phyloP scores from a whole-genome alignment of 345 rosid species.

The Salix arbutifolia region DNA sequence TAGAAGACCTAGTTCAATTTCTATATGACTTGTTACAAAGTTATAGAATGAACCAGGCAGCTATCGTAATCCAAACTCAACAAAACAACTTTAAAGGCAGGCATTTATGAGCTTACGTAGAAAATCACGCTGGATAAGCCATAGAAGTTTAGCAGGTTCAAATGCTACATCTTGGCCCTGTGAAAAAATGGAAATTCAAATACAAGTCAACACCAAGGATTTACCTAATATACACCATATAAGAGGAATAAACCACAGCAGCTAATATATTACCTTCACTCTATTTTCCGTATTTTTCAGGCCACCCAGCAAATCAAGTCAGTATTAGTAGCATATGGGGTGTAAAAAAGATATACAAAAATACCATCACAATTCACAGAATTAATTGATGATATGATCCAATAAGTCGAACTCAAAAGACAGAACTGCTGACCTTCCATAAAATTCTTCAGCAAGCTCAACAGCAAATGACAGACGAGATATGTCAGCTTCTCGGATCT shows the following conservation, averaged over 20 bases:
- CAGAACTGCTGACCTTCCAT: constrained; percentile 69
- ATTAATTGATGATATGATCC: constrained; percentile 2
- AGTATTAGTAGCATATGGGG: constrained; percentile 24
- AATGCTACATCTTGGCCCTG: constrained; percentile 98
- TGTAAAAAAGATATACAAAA: constrained; percentile 1
- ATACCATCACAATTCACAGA: background rate
- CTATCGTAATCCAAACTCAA: background rate
- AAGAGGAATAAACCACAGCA: constrained; percentile 13
- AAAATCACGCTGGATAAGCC: constrained; percentile 99
- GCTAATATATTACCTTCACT: constrained; percentile 73
- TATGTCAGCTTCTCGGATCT: constrained; percentile 99
- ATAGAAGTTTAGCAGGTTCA: constrained; percentile 89
- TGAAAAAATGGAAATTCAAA: constrained; percentile 23
- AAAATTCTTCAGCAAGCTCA: constrained; percentile 99
- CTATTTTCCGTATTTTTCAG: constrained; percentile 44
- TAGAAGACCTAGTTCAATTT: background rate
- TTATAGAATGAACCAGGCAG: constrained; percentile 7
- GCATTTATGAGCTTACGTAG: constrained; percentile 59
- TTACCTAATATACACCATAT: constrained; percentile 8
- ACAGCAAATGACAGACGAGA: constrained; percentile 97
- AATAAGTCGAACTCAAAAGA: constrained; percentile 11
- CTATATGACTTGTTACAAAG: background rate
- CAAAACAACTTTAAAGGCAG: constrained; percentile 1
- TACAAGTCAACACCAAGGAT: constrained; percentile 6
- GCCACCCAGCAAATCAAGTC: constrained; percentile 37